Evolutionary conservation across 495 filamentous ascomycete species (phyloP), one percentile per base, ranked within the genome.

Genomic region (Penicillium psychrofluorescens): DNA sequence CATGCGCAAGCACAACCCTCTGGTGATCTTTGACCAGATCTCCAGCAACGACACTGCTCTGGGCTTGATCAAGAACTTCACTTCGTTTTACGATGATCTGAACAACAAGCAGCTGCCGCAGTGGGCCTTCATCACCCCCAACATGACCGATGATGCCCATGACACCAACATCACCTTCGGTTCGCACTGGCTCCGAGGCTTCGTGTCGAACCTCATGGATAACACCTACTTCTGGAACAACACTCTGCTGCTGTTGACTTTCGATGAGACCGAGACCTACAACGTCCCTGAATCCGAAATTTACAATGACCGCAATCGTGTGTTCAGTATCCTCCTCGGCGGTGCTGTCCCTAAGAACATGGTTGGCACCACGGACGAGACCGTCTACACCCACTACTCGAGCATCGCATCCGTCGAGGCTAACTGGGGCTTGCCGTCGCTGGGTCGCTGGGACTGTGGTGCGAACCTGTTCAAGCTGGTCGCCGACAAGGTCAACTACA

Each of bases 301-400:
- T 16, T 16, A 16, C 16, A 16, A 16, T 4, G 16, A 56, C 9
- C 66, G 63, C 36, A 84, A 83, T 68, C 62, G 68, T 22, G 63
- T 85, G 36, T 75, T 70, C 53, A 75, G 64, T 41, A 59, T 87
- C 48, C 68, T 87, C 1, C 65, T 89, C 11, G 83, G 83, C 11
- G 80, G 76, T 48, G 79, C 79, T 28, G 62, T 88, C 28, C 79
- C 80, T 13, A 41, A 67, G 4, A n/a, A 68, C 33, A 70, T 81
- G n/a, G 59, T 70, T 34, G 80, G 80, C 27, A 83, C 79, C 11
- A 73, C 63, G 9, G 85, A 88, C 55, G 53, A 70, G 54, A 77
- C 68, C 38, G 86, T 78, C 73, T 88, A 88, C 68, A 79, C 78
- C 55, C 83, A 86, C 67, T 88, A 85, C 72, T 82, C 76, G 38